Evolutionary conservation across 805 yeast species (phyloP), one percentile per base, ranked within the genome.

Genomic region (Cyberlindnera veronae): DNA sequence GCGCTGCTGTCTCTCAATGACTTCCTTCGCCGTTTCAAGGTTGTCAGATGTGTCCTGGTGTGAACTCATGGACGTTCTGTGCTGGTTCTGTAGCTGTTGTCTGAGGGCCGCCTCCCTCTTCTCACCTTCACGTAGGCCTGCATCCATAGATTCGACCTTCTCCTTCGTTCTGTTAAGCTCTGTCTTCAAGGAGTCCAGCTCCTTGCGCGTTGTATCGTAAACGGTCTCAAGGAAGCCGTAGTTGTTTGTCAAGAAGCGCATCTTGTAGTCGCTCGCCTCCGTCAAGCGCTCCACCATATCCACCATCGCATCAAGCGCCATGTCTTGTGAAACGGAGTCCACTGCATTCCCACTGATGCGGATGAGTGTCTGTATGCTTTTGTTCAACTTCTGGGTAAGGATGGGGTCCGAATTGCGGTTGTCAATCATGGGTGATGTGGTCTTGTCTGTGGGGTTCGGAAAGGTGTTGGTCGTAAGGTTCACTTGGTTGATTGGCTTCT

Each of bases 171-270:
- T 24, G 5, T 9, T 18, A 6, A 37, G 22, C 12, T 39, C 38
- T 26, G 26, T 23, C 23, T 41, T 46, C 22, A 32, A 10, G 4
- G 24, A 6, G 8, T 38, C 41, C 13, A 45, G 33, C 14, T 51
- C 52, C 8, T 24, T 30, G 8, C 42, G 29, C 3, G 46, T 42
- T 2, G 44, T 14, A n/a, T 52, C 58, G 30, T 50, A 46, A 6
- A 54, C 16, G 2, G 41, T 34, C 21, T 54, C 55, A 5, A 53
- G 20, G 20, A 52, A 53, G 28, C 39, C 48, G 36, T 51, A 53
- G 45, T 51, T 54, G 34, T 49, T 53, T n/a, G 53, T 49, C 16
- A 49, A 39, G 34, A 52, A 52, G 16, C 29, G 29, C 39, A 49
- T 28, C 38, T 52, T 52, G 29, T 45, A 43, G 10, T 42, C 45